These are phyloP conservation scores for Claviceps africana DNA, from an alignment of 2,329 filamentous ascomycete genomes.

Conservation along the genomic window DNA sequence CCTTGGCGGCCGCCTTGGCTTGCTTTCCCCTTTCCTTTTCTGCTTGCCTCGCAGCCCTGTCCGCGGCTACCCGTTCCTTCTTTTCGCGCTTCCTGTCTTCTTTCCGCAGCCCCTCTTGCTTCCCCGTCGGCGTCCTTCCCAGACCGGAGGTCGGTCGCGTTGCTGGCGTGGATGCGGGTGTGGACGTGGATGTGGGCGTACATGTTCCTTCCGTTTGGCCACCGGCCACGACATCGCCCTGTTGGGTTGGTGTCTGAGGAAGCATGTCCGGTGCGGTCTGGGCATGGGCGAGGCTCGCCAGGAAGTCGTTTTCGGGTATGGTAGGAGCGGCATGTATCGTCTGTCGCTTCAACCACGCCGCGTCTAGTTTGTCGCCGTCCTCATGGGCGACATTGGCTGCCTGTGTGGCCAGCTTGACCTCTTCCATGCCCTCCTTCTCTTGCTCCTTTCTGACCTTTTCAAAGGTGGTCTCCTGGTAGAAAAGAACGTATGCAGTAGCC, in stretches of 20 bases:
- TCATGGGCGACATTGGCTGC: conserved; percentile 41
- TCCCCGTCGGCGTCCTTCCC: conserved; percentile 12
- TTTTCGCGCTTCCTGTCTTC: conserved; percentile 53
- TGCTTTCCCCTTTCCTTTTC: conserved; percentile 22
- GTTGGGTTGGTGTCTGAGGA: conserved; percentile 7
- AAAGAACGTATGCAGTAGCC: conserved; percentile 91
- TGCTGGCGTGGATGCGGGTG: background rate
- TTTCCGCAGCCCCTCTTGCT: conserved; percentile 29
- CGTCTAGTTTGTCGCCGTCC: conserved; percentile 31
- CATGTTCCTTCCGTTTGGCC: background rate
- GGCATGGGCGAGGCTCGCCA: conserved; percentile 50
- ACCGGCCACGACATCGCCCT: conserved; percentile 9
- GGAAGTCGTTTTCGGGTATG: conserved; percentile 33
- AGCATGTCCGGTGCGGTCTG: conserved; percentile 42
- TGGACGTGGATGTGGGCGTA: background rate
- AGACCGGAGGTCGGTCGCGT: conserved; percentile 2
- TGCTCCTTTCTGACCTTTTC: conserved; percentile 62
- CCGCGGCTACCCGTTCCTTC: conserved; percentile 46
- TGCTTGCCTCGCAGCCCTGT: conserved; percentile 44
- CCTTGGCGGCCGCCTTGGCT: conserved; percentile 24
- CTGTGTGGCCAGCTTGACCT: conserved; percentile 41
- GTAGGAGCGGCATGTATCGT: conserved; percentile 33
- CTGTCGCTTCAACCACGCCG: conserved; percentile 32
- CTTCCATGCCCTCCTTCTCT: conserved; percentile 61
- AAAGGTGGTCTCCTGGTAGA: conserved; percentile 82